Conservation (phyloP, 257 asterid species). For the Leonotis leonurus region DNA sequence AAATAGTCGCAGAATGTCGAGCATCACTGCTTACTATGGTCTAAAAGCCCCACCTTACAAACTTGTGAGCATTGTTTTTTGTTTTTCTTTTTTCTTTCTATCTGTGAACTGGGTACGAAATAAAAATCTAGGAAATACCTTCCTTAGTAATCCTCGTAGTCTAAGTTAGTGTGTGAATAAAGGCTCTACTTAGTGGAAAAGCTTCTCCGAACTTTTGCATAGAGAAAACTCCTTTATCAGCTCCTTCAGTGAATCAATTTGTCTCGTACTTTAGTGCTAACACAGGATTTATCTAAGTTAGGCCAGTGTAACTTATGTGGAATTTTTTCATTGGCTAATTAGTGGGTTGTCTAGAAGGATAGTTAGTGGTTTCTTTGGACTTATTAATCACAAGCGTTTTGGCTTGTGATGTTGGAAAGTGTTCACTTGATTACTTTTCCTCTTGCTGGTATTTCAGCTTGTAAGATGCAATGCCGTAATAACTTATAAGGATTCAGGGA, state of each 20-base stretch:
- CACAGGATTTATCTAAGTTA: not conserved
- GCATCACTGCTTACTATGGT: constrained; percentile 66
- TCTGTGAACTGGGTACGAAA: not conserved
- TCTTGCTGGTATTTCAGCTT: not conserved
- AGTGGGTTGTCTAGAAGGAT: too few species aligned
- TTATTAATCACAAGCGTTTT: not conserved
- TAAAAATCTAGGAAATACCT: not conserved
- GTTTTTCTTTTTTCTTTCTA: not conserved
- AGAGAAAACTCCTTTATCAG: too few species aligned
- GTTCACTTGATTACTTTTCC: not conserved
- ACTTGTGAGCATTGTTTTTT: constrained; percentile 46
- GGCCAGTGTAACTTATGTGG: too few species aligned
- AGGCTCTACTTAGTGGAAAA: too few species aligned
- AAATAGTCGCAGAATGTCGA: constrained; percentile 21
- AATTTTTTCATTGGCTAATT: too few species aligned
- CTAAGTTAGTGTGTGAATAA: not conserved
- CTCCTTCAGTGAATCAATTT: too few species aligned
- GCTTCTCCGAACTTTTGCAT: too few species aligned
- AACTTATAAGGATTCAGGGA: not conserved
- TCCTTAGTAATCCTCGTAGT: not conserved
- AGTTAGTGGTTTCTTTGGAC: too few species aligned
- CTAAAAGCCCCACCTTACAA: constrained; percentile 68
- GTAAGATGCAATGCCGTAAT: not conserved
- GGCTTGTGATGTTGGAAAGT: not conserved
- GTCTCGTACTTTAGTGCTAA: too few species aligned